Base-by-base conservation (phyloP, 768 basidiomycete species). In the Lepiota subincarnata region DNA sequence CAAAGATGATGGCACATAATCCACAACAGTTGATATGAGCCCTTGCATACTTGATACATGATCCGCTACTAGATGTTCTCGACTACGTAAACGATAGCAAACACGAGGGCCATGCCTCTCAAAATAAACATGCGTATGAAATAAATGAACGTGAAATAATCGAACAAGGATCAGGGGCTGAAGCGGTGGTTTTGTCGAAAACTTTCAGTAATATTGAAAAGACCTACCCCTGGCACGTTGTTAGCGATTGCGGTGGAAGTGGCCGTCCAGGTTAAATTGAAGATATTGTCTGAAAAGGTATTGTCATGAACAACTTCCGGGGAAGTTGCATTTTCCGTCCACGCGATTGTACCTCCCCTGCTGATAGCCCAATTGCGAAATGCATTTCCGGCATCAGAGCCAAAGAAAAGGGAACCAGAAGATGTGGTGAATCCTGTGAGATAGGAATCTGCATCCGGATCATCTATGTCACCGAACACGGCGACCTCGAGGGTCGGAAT, bases 401-500 rank as follows among this genome's bases (percentile, higher is more conserved):
- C 86, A 63, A 86, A 86, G 61, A 84, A 84, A 35, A 86, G 65
- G 1, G 71, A 58, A 7, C 75, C 78, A 22, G 73, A 70, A 18
- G 80, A 64, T 8, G 73, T 74, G 7, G 77, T 69, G 55, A 85
- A 79, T 6, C 81, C 75, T 16, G 83, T 79, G 19, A 76, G 66
- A 6, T 74, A 73, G 31, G 69, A 75, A 34, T 59, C 58, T 24
- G 83, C 63, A 60, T 86, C 84, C 2, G 74, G 57, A 14, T 77
- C 71, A 12, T 64, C 60, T 20, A 86, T 64, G 12, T 75, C 68
- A 5, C 84, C 85, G 62, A 86, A 86, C n/a, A 86, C 60, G 1
- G 82, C 83, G 3, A 84, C 80, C 65, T 86, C 84, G 34, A 87
- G 60, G 1, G 68, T 56, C 19, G 83, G 85, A 41, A 86, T 67